These are phyloP conservation scores for Fraxinus sp. DNA, from an alignment of 305 asterid species.

Conservation along the genomic window DNA sequence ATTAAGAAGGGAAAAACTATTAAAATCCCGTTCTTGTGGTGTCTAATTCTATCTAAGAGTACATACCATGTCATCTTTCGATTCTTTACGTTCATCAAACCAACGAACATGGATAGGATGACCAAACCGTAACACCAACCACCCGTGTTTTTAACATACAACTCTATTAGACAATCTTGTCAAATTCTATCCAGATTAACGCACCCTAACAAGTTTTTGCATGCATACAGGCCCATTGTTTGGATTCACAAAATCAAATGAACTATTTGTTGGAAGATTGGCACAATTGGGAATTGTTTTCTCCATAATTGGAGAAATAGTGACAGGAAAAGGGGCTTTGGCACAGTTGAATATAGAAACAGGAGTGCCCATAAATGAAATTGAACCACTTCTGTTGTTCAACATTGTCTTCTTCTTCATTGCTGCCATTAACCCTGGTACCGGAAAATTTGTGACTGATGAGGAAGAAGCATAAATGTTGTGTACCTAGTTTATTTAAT, in stretches of 20 bases:
- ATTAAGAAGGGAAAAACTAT: background rate
- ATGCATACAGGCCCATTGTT: slow-evolving; percentile 61
- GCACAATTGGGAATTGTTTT: slow-evolving; percentile 92
- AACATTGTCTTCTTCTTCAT: slow-evolving; percentile 84
- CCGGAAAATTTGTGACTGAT: slow-evolving; percentile 81
- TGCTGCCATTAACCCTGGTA: slow-evolving; percentile 93
- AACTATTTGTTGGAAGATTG: slow-evolving; percentile 90
- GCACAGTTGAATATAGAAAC: slow-evolving; percentile 92
- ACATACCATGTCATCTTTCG: background rate
- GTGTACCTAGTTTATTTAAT: background rate
- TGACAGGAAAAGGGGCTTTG: slow-evolving; percentile 90
- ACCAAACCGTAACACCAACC: background rate
- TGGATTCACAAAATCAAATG: slow-evolving; percentile 91
- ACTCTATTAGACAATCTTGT: background rate
- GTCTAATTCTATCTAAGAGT: background rate
- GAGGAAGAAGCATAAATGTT: slow-evolving; percentile 53
- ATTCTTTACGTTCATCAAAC: background rate
- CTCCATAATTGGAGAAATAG: slow-evolving; percentile 81
- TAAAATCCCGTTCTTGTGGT: background rate
- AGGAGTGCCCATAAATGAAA: slow-evolving; percentile 76
- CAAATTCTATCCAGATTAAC: background rate
- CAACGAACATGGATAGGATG: background rate
- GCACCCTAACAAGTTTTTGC: background rate
- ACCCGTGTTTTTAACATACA: background rate
- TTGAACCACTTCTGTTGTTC: slow-evolving; percentile 87